These are phyloP conservation scores for Leccinum boreale DNA, from an alignment of 768 basidiomycete species.

Conservation along the genomic window DNA sequence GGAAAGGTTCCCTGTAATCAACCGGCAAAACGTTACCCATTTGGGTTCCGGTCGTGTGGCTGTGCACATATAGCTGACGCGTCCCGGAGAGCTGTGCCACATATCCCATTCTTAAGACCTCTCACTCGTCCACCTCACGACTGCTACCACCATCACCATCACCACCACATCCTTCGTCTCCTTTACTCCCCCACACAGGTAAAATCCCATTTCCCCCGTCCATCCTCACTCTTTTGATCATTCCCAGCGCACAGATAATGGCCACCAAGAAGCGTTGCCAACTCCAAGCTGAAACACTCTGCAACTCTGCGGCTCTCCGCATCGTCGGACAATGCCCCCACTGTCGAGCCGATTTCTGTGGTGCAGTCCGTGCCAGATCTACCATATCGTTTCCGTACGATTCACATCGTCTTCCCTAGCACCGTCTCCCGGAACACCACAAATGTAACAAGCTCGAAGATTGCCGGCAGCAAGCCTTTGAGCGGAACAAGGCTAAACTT, in stretches of 20 bases:
- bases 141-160: neutral
- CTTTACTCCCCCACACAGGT: neutral
- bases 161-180: neutral
- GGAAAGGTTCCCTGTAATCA: slow-evolving; percentile 38
- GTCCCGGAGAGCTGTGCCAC: slow-evolving; percentile 26
- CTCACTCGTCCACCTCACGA: neutral
- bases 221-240: neutral
- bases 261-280: slow-evolving; percentile 88
- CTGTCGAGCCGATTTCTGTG: slow-evolving; percentile 76
- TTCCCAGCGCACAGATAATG: slow-evolving; percentile 43
- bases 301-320: slow-evolving; percentile 76
- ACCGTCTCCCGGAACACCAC: slow-evolving; percentile 88
- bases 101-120: slow-evolving; percentile 23
- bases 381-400: neutral
- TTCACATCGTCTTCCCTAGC: slow-evolving; percentile 42
- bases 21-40: neutral
- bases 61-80: slow-evolving; percentile 29
- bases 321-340: slow-evolving; percentile 85
- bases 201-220: neutral
- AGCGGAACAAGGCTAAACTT: slow-evolving; percentile 82
- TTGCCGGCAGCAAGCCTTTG: slow-evolving; percentile 85
- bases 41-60: slow-evolving; percentile 15
- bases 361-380: slow-evolving; percentile 48
- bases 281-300: slow-evolving; percentile 48
- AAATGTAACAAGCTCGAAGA: slow-evolving; percentile 78